Evolutionary conservation across 1,139 yeast species (phyloP).

Genomic region (Nakaseomyces nivariensis): DNA sequence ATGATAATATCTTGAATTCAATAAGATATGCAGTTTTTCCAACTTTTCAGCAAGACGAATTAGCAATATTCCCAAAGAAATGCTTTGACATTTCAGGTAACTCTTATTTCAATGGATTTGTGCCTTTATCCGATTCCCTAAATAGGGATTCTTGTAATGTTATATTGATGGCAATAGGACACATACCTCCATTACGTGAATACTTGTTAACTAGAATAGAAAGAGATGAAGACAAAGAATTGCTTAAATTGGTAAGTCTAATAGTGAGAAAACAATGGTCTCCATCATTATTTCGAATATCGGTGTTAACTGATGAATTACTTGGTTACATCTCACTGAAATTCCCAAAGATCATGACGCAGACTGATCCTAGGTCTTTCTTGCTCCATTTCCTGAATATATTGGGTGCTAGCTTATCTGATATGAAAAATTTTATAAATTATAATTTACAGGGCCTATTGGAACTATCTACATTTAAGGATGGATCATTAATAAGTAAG

Average conservation of each 20-base stretch:
- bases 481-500: constrained; percentile 17
- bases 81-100: constrained; percentile 37
- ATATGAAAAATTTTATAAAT: constrained; percentile 16
- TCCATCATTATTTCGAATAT: constrained; percentile 43
- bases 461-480: constrained; percentile 20
- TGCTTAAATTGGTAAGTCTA: constrained; percentile 26
- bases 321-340: constrained; percentile 38
- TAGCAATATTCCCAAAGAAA: constrained; percentile 22
- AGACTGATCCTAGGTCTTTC: constrained; percentile 46
- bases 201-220: constrained; percentile 34
- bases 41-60: constrained; percentile 32
- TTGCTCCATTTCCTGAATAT: constrained; percentile 50
- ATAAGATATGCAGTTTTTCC: constrained; percentile 53
- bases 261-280: constrained; percentile 54
- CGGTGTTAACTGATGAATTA: constrained; percentile 60
- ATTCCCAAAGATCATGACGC: constrained; percentile 36
- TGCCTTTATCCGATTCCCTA: constrained; percentile 47
- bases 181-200: constrained; percentile 44
- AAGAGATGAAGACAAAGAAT: constrained; percentile 24
- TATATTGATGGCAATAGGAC: constrained; percentile 47
- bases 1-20: constrained; percentile 33
- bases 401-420: constrained; percentile 35
- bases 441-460: constrained; percentile 47
- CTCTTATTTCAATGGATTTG: constrained; percentile 49
- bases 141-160: constrained; percentile 39